Conservation (phyloP, 2,329 filamentous ascomycete species). For the Scortechinia acanthostroma region DNA sequence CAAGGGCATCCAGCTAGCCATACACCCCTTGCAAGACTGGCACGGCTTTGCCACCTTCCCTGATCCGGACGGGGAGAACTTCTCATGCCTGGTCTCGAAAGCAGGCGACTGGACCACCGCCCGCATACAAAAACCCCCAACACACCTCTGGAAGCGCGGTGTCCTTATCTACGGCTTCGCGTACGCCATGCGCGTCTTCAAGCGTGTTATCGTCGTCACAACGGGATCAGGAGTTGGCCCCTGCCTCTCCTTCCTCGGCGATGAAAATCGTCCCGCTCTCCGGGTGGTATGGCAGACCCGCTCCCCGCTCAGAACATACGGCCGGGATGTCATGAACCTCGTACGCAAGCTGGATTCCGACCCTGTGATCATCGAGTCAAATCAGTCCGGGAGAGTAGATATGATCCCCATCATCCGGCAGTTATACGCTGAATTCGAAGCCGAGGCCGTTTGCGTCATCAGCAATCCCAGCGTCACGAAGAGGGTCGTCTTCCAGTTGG, state of each 20-base stretch:
- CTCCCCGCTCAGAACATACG: slow-evolving; percentile 20
- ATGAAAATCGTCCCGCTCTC: slow-evolving; percentile 19
- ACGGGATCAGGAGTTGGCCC: slow-evolving; percentile 61
- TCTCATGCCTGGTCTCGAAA: slow-evolving; percentile 50
- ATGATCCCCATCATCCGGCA: slow-evolving; percentile 15
- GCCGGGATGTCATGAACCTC: slow-evolving; percentile 14
- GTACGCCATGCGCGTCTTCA: slow-evolving; percentile 47
- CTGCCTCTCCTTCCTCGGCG: slow-evolving; percentile 46
- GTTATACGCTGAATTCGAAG: slow-evolving; percentile 13
- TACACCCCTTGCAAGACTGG: slow-evolving; percentile 61
- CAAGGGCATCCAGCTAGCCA: slow-evolving; percentile 50
- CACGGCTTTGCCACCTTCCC: slow-evolving; percentile 73
- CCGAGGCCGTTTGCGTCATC: slow-evolving; percentile 23
- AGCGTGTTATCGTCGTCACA: slow-evolving; percentile 46
- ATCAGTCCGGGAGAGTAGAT: slow-evolving; percentile 15
- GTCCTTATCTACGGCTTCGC: slow-evolving; percentile 50
- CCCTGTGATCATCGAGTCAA: slow-evolving; percentile 21
- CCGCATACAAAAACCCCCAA: slow-evolving; percentile 44
- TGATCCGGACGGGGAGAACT: slow-evolving; percentile 32
- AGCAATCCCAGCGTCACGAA: slow-evolving; percentile 20
- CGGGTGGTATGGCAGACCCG: slow-evolving; percentile 24
- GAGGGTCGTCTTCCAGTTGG: slow-evolving; percentile 17
- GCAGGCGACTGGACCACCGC: slow-evolving; percentile 59
- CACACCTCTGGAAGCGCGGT: slow-evolving; percentile 50
- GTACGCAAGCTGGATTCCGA: slow-evolving; percentile 15